Base-by-base conservation (phyloP, 1,139 yeast species). In the Kurtzmaniella quercitrusa region DNA sequence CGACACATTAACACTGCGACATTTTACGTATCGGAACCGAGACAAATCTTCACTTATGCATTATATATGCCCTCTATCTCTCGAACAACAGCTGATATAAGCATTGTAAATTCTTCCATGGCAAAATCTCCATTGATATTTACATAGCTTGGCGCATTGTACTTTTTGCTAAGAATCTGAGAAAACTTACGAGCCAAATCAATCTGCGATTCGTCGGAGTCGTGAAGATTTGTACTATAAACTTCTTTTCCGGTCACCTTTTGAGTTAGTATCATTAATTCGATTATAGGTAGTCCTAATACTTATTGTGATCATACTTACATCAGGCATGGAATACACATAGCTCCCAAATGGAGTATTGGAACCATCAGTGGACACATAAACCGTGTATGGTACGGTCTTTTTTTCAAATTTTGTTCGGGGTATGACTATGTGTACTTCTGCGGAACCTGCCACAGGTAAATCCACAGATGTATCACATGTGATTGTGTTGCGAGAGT, bases 51-150 rank as follows among this genome's bases (percentile, higher is more conserved):
- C n/a, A 3, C n/a, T 26, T 9, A 26, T 5, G 6, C 30, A 3
- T 26, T 9, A 26, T 5, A 26, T 11, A 26, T 26, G 4, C 15
- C 16, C 16, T 42, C 45, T 11, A 42, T 42, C 18, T 36, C 42
- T 2, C 30, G 32, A 6, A 42, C 39, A 2, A 42, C 8, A 5
- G 35, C 12, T 15, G 37, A 12, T 15, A 42, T 39, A n/a, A 42
- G 22, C 11, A 42, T 43, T 4, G 42, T 42, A 18, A 42, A 39
- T 18, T 42, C 45, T 33, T 42, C 45, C 17, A 42, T 36, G n/a
- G 32, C 38, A 33, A 39, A 42, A 14, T 40, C 11, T n/a, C 40
- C 45, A 34, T 42, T 42, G 3, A 42, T 19, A 32, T 42, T 42
- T 5, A 39, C 42, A 19, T 42, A 42, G 2, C 44, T 23, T 14